Percentiles rank a stretch among this genome's conserved stretches.
These are phyloP conservation scores for Tricholoma bakamatsutake DNA, from an alignment of 768 basidiomycete species.

Conservation along the genomic window DNA sequence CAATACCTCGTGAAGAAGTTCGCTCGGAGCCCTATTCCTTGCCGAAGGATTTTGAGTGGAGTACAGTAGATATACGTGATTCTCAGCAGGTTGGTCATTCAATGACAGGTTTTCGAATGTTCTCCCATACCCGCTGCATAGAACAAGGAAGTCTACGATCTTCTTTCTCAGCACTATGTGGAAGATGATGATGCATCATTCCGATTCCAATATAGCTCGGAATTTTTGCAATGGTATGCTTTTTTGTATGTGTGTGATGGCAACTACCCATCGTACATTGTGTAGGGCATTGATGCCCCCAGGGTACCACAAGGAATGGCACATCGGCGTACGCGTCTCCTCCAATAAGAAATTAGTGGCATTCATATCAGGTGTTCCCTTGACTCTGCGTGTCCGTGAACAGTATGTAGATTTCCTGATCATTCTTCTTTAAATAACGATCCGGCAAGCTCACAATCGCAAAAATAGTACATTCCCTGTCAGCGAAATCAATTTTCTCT, in stretches of 20 bases:
- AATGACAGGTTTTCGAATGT: neutral
- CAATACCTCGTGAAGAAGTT: constrained; percentile 70
- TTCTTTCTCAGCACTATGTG: constrained; percentile 91
- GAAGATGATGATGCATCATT: constrained; percentile 96
- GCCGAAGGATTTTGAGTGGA: constrained; percentile 93
- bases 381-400: constrained; percentile 76
- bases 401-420: constrained; percentile 48
- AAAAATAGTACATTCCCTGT: constrained; percentile 40
- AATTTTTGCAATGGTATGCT: constrained; percentile 84
- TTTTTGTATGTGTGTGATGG: neutral
- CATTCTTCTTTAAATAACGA: neutral
- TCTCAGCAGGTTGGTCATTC: constrained; percentile 54
- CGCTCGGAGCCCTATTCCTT: constrained; percentile 84
- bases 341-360: constrained; percentile 92
- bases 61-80: constrained; percentile 71
- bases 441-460: neutral
- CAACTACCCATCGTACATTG: neutral
- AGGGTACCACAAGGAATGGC: constrained; percentile 92
- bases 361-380: constrained; percentile 91
- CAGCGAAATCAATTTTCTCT: constrained; percentile 96
- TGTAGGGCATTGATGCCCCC: constrained; percentile 90
- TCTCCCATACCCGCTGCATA: constrained; percentile 25
- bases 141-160: constrained; percentile 88
- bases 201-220: constrained; percentile 92
- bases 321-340: constrained; percentile 87